Evolutionary conservation across 345 rosid genomes (phyloP), one percentile per base, ranked within the genome.

Genomic region (Melaleuca alternifolia): DNA sequence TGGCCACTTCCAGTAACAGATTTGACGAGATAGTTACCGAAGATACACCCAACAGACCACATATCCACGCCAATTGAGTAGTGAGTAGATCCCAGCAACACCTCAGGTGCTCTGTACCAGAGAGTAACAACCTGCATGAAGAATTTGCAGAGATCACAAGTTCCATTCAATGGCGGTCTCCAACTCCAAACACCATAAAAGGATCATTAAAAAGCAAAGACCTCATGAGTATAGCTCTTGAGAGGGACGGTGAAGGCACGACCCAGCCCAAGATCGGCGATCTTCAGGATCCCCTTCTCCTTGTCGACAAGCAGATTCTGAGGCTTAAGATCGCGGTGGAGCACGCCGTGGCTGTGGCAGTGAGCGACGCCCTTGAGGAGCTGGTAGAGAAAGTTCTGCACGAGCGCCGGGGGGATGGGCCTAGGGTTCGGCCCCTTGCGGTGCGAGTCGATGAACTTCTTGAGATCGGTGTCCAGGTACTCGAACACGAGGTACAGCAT

Each of bases 31-130:
- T 24, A n/a, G 84, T 71, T 88, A 95, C 96, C 98, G 7, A 96
- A 97, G 86, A 97, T 96, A 92, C 99, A 97, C 24, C 99, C 99
- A 48, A 97, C 99, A 26, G 99, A 97, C 99, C 99, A 97, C 90
- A 97, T 95, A 50, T 97, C 99, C 24, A 96, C 99, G 30, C 90
- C 98, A 8, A 96, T 94, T 44, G 99, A 97, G 79, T 97, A 96
- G 83, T 94, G 97, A 82, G 96, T 90, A 11, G 95, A 94, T 1
- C 99, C 99, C 56, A 97, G 96, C 87, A 97, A 91, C 75, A 96
- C 99, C 89, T 97, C 99, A 1, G 99, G 99, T 50, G 99, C 98
- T 82, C 99, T 87, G 77, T 97, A 96, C 99, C 99, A 97, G 84
- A 97, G 99, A 51, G 98, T 96, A 23, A 97, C 99, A 21, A 94